Base-by-base conservation (phyloP, 2,329 filamentous ascomycete species). In the Hymenoscyphus scutula region DNA sequence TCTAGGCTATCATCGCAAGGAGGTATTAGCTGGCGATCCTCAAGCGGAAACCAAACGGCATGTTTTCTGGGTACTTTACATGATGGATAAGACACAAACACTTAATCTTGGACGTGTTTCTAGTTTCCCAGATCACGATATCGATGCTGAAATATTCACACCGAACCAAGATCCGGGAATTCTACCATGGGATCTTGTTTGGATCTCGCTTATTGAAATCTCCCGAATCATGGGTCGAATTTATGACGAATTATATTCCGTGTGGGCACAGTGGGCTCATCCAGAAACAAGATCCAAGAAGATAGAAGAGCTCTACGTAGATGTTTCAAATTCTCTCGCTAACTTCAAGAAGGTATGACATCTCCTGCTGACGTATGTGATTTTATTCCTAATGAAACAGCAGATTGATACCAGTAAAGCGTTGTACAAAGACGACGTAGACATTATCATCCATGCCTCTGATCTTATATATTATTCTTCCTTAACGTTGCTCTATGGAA, bases 1-100 rank as follows among this genome's bases (percentile, higher is more conserved):
- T 25, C 41, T 67, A 60, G 65, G 65, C 29, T 67, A 65, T 56
- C 65, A 67, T 45, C 60, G 65, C 5, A 61, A 63, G 60, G 38
- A 64, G 13, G 59, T 60, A 25, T 48, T 67, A n/a, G 56, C 60
- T 45, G 53, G 55, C 13, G 57, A 59, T 30, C 54, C 63, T n/a
- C 61, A 61, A 27, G 65, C 56, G 5, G 59, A 67, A 57, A 58
- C 59, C n/a, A 65, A 67, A 45, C 60, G 63, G 5, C 63, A 64
- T 32, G 58, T 58, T 53, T 67, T 67, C 41, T 67, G 65, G 65
- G 61, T 65, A 53, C 48, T 67, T 3, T 65, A 67, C 37, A 67
- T 67, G 65, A 65, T 67, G 29, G 65, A 67, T n/a, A 67, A 67
- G 30, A 58, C 58, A 7, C 56, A 65, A 25, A 63, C 65, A 13